Base-by-base conservation (phyloP, 495 filamentous ascomycete species). In the Aspergillus bertholletiae region DNA sequence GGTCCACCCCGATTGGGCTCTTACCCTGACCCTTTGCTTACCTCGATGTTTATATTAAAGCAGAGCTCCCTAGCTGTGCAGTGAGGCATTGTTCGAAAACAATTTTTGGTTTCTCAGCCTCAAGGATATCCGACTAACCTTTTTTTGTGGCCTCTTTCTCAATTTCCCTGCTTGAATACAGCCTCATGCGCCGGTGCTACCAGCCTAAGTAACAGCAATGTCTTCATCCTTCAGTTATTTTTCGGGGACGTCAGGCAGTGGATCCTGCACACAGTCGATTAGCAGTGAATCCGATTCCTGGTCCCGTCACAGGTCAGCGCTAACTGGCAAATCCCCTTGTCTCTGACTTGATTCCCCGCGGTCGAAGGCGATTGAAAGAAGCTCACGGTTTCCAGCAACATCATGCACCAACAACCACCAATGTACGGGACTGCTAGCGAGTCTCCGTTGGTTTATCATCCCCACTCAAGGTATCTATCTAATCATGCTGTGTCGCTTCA, bases 391-490 rank as follows among this genome's bases (percentile, higher is more conserved):
- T 32, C n/a, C 44, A 68, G 56, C 63, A 66, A 61, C 53, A 63
- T 63, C 35, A 65, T 74, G 55, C 63, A 70, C 51, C 69, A 68
- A 12, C 70, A 72, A 37, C 54, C 62, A 35, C 54, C 61, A 30
- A 61, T 70, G 51, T 75, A 74, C 49, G 63, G 56, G 37, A 49
- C 63, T 53, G 60, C 73, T 37, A 62, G 63, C n/a, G 62, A 61
- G 43, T 32, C 61, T 53, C 70, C 73, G 40, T 56, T 72, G 41
- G 64, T 74, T 27, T 75, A 74, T 55, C 73, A 74, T 26, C 67
- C 65, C 53, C 73, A 74, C 30, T 69, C 65, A 77, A 77, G 74
- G 74, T 77, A 74, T 47, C 64, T 77, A 74, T 47, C 64, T 62
- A 52, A 22, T 49, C 34, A 32, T 53, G 43, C 52, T 65, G 54